A percentile compares a stretch with the other conserved stretches of the same genome.
phyloP scores from a whole-genome alignment of 306 rosid genomes.

The Cicer chorassanicum region DNA sequence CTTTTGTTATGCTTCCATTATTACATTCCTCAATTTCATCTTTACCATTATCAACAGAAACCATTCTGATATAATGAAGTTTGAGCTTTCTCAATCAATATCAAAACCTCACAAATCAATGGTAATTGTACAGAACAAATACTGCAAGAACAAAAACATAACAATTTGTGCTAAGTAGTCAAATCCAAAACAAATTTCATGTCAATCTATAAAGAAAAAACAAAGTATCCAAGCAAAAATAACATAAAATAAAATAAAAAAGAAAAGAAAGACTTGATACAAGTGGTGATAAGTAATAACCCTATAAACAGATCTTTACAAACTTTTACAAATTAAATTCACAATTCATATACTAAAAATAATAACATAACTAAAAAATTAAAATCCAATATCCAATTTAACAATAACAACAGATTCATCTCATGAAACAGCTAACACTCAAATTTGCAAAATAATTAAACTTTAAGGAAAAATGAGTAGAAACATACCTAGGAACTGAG shows the following conservation, averaged over 20 bases:
- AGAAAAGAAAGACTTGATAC: neutral
- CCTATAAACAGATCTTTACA: conserved; percentile 11
- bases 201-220: conserved; percentile 6
- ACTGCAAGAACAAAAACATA: conserved; percentile 39
- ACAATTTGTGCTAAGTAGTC: conserved; percentile 19
- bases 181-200: conserved; percentile 36
- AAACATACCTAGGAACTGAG: conserved; percentile 44
- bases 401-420: conserved; percentile 33
- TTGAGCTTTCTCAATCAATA: conserved; percentile 40
- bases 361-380: neutral
- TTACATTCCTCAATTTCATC: conserved; percentile 64
- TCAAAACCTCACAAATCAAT: conserved; percentile 42
- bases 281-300: conserved; percentile 12
- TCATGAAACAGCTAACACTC: neutral
- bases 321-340: neutral
- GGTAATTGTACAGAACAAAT: conserved; percentile 9
- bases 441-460: neutral
- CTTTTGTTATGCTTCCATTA: conserved; percentile 49
- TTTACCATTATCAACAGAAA: conserved; percentile 58
- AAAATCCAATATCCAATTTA: conserved; percentile 33
- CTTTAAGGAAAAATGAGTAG: neutral
- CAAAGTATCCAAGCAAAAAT: neutral
- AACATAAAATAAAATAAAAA: neutral
- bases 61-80: conserved; percentile 53
- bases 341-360: conserved; percentile 5